Conservation (phyloP, 331 rosid species). For the Phaseolus coccineus region DNA sequence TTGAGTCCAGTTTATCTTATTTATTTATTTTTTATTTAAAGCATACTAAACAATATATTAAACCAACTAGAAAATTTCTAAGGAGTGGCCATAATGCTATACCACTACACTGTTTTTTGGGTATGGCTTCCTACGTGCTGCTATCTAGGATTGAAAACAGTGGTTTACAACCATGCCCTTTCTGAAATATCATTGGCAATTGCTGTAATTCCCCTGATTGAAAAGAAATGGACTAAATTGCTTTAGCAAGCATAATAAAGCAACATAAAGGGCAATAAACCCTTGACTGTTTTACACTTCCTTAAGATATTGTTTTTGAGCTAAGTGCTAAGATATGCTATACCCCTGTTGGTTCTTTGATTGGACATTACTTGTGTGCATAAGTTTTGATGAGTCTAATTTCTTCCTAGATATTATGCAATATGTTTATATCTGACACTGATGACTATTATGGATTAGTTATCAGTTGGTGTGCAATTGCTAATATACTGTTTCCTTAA, state of each 20-base stretch:
- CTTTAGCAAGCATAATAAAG: neutral
- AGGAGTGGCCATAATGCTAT: neutral
- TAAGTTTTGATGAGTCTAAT: neutral
- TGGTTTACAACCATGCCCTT: neutral
- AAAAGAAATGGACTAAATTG: slow-evolving; percentile 25
- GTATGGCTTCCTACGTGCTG: neutral
- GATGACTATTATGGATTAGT: slow-evolving; percentile 3
- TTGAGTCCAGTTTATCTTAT: neutral
- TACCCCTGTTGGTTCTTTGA: slow-evolving; percentile 7
- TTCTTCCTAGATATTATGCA: slow-evolving; percentile 37
- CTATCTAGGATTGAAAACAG: neutral
- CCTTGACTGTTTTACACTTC: too few species aligned
- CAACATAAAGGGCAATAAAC: neutral
- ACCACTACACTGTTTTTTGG: neutral
- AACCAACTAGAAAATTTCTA: neutral
- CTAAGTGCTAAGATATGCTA: neutral
- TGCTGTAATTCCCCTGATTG: neutral
- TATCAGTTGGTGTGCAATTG: neutral
- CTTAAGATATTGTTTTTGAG: neutral
- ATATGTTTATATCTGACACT: neutral
- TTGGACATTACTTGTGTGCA: slow-evolving; percentile 2
- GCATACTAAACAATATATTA: neutral
- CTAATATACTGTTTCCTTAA: slow-evolving; percentile 55
- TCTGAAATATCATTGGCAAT: slow-evolving; percentile 12
- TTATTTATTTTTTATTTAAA: neutral